Evolutionary conservation across 1,284 basidiomycete species (phyloP).

Genomic region (Leccinum griseonigrum): DNA sequence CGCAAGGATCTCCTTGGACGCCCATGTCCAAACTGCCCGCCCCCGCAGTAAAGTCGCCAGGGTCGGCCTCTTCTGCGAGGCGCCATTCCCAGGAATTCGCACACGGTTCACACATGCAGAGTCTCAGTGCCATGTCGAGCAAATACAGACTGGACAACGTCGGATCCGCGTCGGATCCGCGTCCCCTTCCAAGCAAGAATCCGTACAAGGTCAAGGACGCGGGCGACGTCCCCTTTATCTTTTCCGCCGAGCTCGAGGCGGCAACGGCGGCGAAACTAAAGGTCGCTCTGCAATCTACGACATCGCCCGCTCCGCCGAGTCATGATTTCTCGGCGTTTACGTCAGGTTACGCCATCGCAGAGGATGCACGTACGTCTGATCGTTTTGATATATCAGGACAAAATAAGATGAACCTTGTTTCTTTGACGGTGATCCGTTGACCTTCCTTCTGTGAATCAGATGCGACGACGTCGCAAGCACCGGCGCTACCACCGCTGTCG

Average conservation of each 20-base stretch:
- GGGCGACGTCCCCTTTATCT: slow-evolving; percentile 33
- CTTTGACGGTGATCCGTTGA: slow-evolving; percentile 8
- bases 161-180: slow-evolving; percentile 11
- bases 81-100: slow-evolving; percentile 27
- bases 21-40: slow-evolving; percentile 3
- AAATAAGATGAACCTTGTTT: not conserved
- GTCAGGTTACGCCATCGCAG: slow-evolving; percentile 21
- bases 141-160: slow-evolving; percentile 25
- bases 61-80: slow-evolving; percentile 2
- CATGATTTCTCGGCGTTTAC: slow-evolving; percentile 16
- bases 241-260: slow-evolving; percentile 32
- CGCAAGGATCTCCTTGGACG: slow-evolving; percentile 22
- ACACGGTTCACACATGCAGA: slow-evolving; percentile 21
- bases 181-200: slow-evolving; percentile 10
- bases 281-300: slow-evolving; percentile 24
- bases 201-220: slow-evolving; percentile 29
- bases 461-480: slow-evolving; percentile 6
- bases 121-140: slow-evolving; percentile 24
- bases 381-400: not conserved
- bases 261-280: slow-evolving; percentile 29
- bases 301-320: not conserved
- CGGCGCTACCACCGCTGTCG: not conserved
- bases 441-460: slow-evolving; percentile 4
- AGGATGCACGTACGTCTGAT: slow-evolving; percentile 28
- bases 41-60: slow-evolving; percentile 7